Base-by-base conservation (phyloP, 176 grass and related monocot species). In the Paspalum notatum region DNA sequence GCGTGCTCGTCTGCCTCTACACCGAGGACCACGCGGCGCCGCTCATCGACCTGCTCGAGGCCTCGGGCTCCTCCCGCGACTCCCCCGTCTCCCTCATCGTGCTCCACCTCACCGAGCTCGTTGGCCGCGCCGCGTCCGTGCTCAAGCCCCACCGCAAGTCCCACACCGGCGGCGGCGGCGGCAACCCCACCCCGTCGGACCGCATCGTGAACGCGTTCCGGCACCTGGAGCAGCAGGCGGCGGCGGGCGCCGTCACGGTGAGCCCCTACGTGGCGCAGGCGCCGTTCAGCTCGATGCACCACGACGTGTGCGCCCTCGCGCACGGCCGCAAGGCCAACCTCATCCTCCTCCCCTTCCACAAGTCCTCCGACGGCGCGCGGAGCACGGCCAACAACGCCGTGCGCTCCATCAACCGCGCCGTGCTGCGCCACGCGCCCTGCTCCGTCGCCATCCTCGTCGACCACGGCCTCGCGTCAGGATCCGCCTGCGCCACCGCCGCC, bases 301-400 rank as follows among this genome's bases (percentile, higher is more conserved):
- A 92, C 53, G 90, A 89, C 72, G 45, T 47, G 9, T 12, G 90
- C 76, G 37, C 84, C 42, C 80, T 92, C 21, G 91, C 88, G 8
- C 91, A 91, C 48, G 40, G 64, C 63, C 80, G 80, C 65, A 89
- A 91, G 44, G 75, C 76, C 25, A 77, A 74, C 66, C 75, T 94
- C 52, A 81, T 94, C 77, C 80, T 94, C 47, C 77, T 94, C 4
- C 90, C 87, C 10, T 92, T 92, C 85, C 87, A 92, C 87, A 92
- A 87, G 62, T 78, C 78, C 17, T 89, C 75, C 0, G 75, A 94
- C 70, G 79, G 85, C 13, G 63, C 82, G 0, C 71, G 82, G 20
- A 71, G 83, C 75, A 88, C 63, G 24, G 83, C 84, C 1, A 89
- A 76, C 54, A 75, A 84, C 62, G 81, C 66, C 32, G 41, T 89